Evolutionary conservation across 2,329 filamentous ascomycete genomes (phyloP).

Genomic region (Curvularia spicifera): DNA sequence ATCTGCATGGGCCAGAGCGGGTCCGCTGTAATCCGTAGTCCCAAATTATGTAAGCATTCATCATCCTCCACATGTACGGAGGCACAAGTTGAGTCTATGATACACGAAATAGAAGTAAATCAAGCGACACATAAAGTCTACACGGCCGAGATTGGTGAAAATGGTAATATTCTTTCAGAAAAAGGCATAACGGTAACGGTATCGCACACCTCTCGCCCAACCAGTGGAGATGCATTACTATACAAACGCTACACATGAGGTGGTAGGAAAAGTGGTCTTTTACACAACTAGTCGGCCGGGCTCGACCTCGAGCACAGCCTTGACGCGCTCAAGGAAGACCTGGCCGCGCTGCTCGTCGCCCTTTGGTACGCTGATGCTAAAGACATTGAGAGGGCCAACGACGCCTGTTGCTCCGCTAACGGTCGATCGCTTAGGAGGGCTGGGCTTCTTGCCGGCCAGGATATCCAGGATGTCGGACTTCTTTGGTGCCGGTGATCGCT

Average conservation of each 20-base stretch:
- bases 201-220: slow-evolving; percentile 1
- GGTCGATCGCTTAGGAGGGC: slow-evolving; percentile 32
- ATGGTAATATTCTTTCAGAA: not conserved
- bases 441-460: slow-evolving; percentile 54
- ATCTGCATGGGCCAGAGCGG: not conserved
- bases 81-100: not conserved
- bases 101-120: not conserved
- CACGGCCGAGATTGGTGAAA: not conserved
- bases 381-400: slow-evolving; percentile 70
- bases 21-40: not conserved
- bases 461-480: slow-evolving; percentile 84
- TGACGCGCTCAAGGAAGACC: slow-evolving; percentile 84
- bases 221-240: slow-evolving; percentile 30
- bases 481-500: slow-evolving; percentile 50
- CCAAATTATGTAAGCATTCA: not conserved
- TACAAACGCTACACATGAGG: slow-evolving; percentile 32
- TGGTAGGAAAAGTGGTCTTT: not conserved
- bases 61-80: not conserved
- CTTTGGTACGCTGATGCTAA: slow-evolving; percentile 79
- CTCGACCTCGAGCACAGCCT: slow-evolving; percentile 68
- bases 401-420: slow-evolving; percentile 30
- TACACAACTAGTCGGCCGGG: slow-evolving; percentile 50
- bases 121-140: not conserved
- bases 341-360: slow-evolving; percentile 82
- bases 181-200: not conserved